Percentiles rank a stretch among this genome's conserved stretches.
Conservation (phyloP, 2,329 filamentous ascomycete species). For the Pseudogymnoascus sp. region DNA sequence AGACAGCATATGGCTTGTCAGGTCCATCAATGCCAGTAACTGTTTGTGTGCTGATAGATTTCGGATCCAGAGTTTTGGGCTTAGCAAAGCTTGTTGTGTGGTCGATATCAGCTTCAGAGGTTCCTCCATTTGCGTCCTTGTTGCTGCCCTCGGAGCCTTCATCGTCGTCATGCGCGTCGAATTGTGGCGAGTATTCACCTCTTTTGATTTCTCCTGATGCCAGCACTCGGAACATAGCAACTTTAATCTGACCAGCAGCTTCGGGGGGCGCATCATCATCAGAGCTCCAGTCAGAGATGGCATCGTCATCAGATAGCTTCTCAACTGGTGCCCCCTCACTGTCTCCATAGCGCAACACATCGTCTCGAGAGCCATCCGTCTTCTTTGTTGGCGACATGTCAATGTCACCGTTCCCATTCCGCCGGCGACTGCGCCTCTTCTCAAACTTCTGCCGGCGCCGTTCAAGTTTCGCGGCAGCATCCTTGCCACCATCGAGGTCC, state of each 20-base stretch:
- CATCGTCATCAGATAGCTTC: conserved; percentile 62
- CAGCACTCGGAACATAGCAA: conserved; percentile 89
- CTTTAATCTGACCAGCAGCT: conserved; percentile 95
- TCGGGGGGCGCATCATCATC: conserved; percentile 86
- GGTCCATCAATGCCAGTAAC: conserved; percentile 97
- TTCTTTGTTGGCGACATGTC: conserved; percentile 29
- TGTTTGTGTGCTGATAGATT: conserved; percentile 96
- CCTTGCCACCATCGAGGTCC: conserved; percentile 80
- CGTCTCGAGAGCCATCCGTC: conserved; percentile 34
- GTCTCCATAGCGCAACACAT: conserved; percentile 72
- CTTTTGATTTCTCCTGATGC: conserved; percentile 96
- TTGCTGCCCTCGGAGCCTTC: conserved; percentile 48
- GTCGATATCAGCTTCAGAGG: conserved; percentile 76
- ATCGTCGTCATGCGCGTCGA: conserved; percentile 92
- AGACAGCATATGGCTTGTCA: conserved; percentile 91
- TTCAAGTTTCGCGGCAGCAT: conserved; percentile 83
- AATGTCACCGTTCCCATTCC: conserved; percentile 40
- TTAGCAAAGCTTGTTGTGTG: conserved; percentile 98
- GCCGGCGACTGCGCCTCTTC: conserved; percentile 58
- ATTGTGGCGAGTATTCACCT: conserved; percentile 95
- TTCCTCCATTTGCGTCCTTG: conserved; percentile 46
- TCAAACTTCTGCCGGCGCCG: conserved; percentile 77
- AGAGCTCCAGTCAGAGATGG: conserved; percentile 60
- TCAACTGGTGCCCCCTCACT: conserved; percentile 70
- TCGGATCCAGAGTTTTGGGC: conserved; percentile 90